Evolutionary conservation across 345 rosid species (phyloP), one percentile per base, ranked within the genome.

Genomic region (Ricinus communis): DNA sequence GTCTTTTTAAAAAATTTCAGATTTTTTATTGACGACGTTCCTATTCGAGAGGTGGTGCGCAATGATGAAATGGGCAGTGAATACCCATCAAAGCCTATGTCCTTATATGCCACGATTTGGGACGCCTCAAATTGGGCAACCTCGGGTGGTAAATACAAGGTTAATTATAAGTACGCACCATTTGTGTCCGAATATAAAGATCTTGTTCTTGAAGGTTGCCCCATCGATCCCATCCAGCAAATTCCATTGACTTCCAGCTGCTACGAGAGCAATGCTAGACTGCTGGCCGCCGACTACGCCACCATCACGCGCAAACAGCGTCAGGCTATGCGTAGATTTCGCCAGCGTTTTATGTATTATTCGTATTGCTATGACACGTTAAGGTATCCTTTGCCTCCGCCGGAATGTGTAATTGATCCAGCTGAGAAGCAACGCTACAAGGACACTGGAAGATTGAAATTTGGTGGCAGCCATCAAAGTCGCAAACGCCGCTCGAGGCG

Each of bases 61-160:
- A 86, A 52, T 4, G 86, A 80, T 1, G 93, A 75, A 71, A 95
- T 89, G 99, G 91, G 93, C 0, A 78, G 79, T 0, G 99, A 95
- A 46, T 95, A 81, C 71, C 97, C 99, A 38, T 75, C 90, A 8
- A 93, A 89, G 77, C 98, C 99, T 18, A 93, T 96, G 99, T 47
- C 91, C 1, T 61, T 96, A 21, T 93, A 93, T 40, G 94, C 97
- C 15, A 93, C 99, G 0, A 91, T 93, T n/a, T 96, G 99, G 99
- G 99, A 96, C 30, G 98, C 90, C 7, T 93, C 99, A 0, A 83
- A 71, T 59, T 95, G 99, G 98, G 97, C 99, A 14, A 93, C 99
- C 5, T 76, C 85, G 0, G 97, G 99, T 0, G 99, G 99, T 0
- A 85, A 79, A 71, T 76, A 73, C 81, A 89, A 88, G 73, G 98